Evolutionary conservation across 1,284 basidiomycete genomes (phyloP).

Genomic region (Malassezia brasiliensis): DNA sequence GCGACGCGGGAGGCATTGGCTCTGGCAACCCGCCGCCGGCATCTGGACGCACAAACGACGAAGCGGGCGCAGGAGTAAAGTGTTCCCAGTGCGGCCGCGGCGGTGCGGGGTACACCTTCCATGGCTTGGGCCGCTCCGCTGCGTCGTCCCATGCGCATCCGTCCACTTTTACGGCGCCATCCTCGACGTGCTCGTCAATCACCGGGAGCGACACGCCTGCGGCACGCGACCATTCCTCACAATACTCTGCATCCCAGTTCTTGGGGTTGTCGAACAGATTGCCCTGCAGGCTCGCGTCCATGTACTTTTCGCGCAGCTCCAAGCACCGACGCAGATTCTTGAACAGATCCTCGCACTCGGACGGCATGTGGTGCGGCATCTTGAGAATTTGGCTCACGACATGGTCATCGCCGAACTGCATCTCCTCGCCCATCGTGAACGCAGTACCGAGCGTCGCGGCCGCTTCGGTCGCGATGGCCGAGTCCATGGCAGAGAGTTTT

Average conservation of each 20-base stretch:
- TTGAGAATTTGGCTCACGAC: constrained; percentile 1
- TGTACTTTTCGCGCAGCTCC: constrained; percentile 45
- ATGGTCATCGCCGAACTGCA: neutral
- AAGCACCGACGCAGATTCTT: constrained; percentile 38
- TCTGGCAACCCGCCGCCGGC: constrained; percentile 31
- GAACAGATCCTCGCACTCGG: constrained; percentile 37
- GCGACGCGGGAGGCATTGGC: constrained; percentile 40
- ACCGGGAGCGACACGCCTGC: neutral
- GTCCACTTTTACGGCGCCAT: constrained; percentile 34
- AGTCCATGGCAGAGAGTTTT: neutral
- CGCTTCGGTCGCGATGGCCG: constrained; percentile 4
- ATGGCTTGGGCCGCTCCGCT: constrained; percentile 34
- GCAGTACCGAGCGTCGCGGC: constrained; percentile 5
- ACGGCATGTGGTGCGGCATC: constrained; percentile 24
- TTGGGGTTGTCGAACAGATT: constrained; percentile 44
- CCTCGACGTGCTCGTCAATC: constrained; percentile 6
- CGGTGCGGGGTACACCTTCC: constrained; percentile 45
- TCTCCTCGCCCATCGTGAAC: constrained; percentile 1
- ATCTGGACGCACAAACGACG: constrained; percentile 38
- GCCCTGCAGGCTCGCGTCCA: constrained; percentile 38
- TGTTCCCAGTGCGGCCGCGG: constrained; percentile 47
- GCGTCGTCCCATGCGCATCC: constrained; percentile 26
- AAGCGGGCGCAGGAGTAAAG: constrained; percentile 41
- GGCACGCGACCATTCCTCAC: constrained; percentile 21
- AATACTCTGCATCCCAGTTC: constrained; percentile 48